Percentiles rank a stretch among this genome's conserved stretches.
Conservation (phyloP, 148 eudicot genomes). For the Rhododendron henanense region DNA sequence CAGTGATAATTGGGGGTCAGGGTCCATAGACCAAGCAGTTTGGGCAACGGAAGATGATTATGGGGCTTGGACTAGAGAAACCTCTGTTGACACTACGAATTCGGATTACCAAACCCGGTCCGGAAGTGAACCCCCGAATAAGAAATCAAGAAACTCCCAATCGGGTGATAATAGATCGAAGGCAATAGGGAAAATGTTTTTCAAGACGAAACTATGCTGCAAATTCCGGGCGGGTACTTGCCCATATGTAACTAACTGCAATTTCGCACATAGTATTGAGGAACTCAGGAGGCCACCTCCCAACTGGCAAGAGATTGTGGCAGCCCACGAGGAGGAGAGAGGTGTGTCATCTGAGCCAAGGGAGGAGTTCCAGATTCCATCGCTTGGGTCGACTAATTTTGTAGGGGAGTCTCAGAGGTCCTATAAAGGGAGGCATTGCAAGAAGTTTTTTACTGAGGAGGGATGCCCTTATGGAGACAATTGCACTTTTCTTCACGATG, state of each 20-base stretch:
- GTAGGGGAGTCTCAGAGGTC: conserved; percentile 70
- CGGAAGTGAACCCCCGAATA: not conserved
- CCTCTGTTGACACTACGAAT: not conserved
- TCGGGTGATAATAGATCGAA: conserved; percentile 43
- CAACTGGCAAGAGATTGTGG: conserved; percentile 96
- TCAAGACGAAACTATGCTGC: conserved; percentile 84
- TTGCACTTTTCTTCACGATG: conserved; percentile 90
- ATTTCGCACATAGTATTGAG: conserved; percentile 87
- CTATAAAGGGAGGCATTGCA: conserved; percentile 85
- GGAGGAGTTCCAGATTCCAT: conserved; percentile 86
- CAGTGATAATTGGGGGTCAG: not conserved
- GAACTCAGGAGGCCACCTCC: conserved; percentile 95
- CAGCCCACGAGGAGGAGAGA: conserved; percentile 51
- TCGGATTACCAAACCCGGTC: conserved; percentile 5
- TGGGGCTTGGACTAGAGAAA: conserved; percentile 2
- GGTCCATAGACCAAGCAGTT: not conserved
- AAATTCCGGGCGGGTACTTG: conserved; percentile 91
- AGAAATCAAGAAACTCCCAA: not conserved
- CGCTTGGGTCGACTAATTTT: conserved; percentile 42
- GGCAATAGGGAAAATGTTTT: conserved; percentile 94
- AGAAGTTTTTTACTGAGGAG: conserved; percentile 82
- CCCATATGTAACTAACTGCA: conserved; percentile 85
- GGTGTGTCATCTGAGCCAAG: conserved; percentile 37
- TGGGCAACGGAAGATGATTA: conserved; percentile 1
- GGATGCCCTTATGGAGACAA: conserved; percentile 94